Base-by-base conservation (phyloP, 208 protist genomes). In the Acanthamoeba culbertsoni region DNA sequence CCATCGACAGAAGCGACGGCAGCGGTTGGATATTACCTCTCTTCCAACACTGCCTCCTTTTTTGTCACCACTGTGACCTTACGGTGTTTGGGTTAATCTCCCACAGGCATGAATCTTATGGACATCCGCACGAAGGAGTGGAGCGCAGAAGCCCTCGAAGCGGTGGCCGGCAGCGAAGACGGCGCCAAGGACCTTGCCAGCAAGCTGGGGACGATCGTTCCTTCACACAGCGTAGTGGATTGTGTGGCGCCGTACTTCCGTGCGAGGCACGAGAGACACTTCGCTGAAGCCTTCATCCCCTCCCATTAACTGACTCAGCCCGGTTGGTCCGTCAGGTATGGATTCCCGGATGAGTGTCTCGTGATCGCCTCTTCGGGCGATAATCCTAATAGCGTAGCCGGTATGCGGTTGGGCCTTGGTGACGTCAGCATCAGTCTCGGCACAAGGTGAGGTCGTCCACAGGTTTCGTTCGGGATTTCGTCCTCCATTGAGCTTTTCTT, bases 61-160 rank as follows among this genome's bases (percentile, higher is more conserved):
- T 23, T 62, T 16, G 18, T 62, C 53, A n/a, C 18, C 53, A n/a
- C 53, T 62, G 53, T 23, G 16, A 16, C 23, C 53, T 62, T 23
- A n/a, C 53, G 84, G 0, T 16, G 1, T 8, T 46, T 86, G 33
- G 37, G 10, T 86, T 86, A 37, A 86, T 23, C 10, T 2, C 26
- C 48, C n/a, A n/a, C 53, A 46, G 96, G 96, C 18, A 97, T 96
- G 95, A 96, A 96, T 84, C 59, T 96, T 18, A 48, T 97, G 35
- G 95, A 96, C 73, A 95, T 97, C n/a, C 71, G 62, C 31, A 92
- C 45, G 28, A 75, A 86, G 35, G 26, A 93, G 10, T 97, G 96
- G 96, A 42, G 33, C 35, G 12, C 35, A 5, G 53, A 53, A 7
- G 53, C 73, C 37, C 31, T 96, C 37, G 31, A 35, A 33, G 84